phyloP scores from a whole-genome alignment of 2,329 filamentous ascomycete species.

The Pleomassaria siparia region DNA sequence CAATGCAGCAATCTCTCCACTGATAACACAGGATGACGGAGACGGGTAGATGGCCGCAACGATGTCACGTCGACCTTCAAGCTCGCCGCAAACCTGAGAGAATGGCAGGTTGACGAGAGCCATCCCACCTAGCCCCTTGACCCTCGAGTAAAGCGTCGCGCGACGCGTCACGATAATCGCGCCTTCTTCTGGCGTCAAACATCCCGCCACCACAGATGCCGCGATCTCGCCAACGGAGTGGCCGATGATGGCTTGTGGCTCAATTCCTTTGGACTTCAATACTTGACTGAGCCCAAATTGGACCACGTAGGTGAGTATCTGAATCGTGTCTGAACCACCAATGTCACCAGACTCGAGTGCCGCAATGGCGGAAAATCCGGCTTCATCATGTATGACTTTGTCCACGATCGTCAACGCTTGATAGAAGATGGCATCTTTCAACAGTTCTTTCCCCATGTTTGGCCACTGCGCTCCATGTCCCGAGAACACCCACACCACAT shows the following conservation, averaged over 20 bases:
- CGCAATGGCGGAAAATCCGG: conserved; percentile 20
- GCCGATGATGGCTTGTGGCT: conserved; percentile 38
- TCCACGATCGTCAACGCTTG: conserved; percentile 31
- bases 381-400: conserved; percentile 15
- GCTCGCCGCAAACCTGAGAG: conserved; percentile 22
- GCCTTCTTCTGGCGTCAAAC: conserved; percentile 38
- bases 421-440: conserved; percentile 20
- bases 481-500: conserved; percentile 45
- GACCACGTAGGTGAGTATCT: conserved; percentile 41
- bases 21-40: conserved; percentile 40
- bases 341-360: conserved; percentile 20
- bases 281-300: conserved; percentile 39
- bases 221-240: conserved; percentile 46
- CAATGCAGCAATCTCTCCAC: conserved; percentile 26
- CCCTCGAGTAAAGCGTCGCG: conserved; percentile 33
- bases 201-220: conserved; percentile 37
- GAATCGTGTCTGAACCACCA: conserved; percentile 30
- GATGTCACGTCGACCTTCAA: conserved; percentile 25
- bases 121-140: conserved; percentile 38
- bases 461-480: conserved; percentile 49
- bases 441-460: conserved; percentile 44
- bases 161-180: conserved; percentile 39
- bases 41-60: conserved; percentile 42
- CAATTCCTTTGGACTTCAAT: conserved; percentile 28
- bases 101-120: conserved; percentile 37